Conservation (phyloP, 164 flowering plant species). For the Euptelea pleiosperma region DNA sequence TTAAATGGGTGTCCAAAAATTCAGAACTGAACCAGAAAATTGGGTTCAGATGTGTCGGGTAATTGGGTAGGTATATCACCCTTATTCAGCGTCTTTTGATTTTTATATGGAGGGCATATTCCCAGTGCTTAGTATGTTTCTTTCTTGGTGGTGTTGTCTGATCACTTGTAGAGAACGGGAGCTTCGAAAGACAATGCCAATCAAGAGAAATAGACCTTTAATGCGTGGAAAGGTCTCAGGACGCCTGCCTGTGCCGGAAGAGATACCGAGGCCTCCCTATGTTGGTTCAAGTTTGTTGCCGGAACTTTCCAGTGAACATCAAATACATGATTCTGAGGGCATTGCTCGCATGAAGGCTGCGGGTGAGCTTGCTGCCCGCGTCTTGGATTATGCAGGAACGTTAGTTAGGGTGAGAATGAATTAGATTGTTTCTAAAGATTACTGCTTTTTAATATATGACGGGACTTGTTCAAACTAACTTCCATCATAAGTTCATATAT, state of each 20-base stretch:
- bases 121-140: background rate
- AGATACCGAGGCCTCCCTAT: slow-evolving; percentile 89
- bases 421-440: background rate
- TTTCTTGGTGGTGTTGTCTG: background rate
- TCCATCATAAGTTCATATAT: background rate
- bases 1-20: no score
- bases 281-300: slow-evolving; percentile 50
- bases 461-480: background rate
- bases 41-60: no score
- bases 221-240: slow-evolving; percentile 81
- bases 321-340: slow-evolving; percentile 76
- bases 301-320: slow-evolving; percentile 61
- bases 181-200: slow-evolving; percentile 28
- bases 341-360: slow-evolving; percentile 77
- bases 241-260: slow-evolving; percentile 72
- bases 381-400: slow-evolving; percentile 79
- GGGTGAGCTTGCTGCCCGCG: slow-evolving; percentile 92
- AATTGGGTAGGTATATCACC: no score
- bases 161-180: slow-evolving; percentile 54
- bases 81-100: background rate
- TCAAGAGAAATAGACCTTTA: slow-evolving; percentile 53
- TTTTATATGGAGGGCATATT: background rate
- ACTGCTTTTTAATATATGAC: background rate
- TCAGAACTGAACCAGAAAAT: no score
- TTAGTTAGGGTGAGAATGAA: slow-evolving; percentile 68